Evolutionary conservation across 352 stramenopile genomes (phyloP).

Genomic region (Phytophthora ramorum): DNA sequence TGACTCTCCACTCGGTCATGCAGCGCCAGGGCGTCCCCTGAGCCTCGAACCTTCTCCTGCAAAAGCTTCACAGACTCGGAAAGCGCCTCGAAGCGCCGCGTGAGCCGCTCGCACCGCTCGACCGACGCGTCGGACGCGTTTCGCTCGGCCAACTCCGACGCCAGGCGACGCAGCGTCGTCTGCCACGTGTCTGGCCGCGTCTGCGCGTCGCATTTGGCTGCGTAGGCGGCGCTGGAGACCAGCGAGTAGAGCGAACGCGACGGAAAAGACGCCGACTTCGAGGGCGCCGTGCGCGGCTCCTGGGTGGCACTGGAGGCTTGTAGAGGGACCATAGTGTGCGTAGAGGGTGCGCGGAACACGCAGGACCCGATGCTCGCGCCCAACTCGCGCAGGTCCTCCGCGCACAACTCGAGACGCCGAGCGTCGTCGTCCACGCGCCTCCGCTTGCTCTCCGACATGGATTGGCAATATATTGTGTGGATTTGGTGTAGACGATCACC

Average conservation of each 20-base stretch:
- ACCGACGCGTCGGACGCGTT: conserved; percentile 21
- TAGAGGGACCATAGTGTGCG: conserved; percentile 22
- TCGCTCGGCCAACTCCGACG: conserved; percentile 23
- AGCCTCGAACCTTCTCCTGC: conserved; percentile 41
- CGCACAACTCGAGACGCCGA: conserved; percentile 41
- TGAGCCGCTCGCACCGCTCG: conserved; percentile 40
- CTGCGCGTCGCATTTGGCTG: conserved; percentile 24
- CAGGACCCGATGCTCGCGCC: conserved; percentile 34
- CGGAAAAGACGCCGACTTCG: conserved; percentile 14
- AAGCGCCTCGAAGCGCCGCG: conserved; percentile 51
- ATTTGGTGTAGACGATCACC: too few species aligned
- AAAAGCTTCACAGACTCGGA: conserved; percentile 41
- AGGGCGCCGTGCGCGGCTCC: conserved; percentile 10
- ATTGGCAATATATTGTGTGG: too few species aligned
- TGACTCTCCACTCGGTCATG: conserved; percentile 66
- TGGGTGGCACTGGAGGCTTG: conserved; percentile 6
- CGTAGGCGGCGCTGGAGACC: conserved; percentile 37
- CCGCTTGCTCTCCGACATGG: conserved; percentile 40
- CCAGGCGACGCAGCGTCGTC: conserved; percentile 35
- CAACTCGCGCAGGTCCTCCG: conserved; percentile 37
- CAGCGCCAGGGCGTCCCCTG: conserved; percentile 49
- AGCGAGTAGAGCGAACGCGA: conserved; percentile 49
- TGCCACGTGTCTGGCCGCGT: conserved; percentile 36
- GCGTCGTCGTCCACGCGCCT: conserved; percentile 24
- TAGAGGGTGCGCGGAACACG: conserved; percentile 25